Evolutionary conservation across 176 grass and related monocot genomes (phyloP).

Genomic region (Alopecurus myosuroides): DNA sequence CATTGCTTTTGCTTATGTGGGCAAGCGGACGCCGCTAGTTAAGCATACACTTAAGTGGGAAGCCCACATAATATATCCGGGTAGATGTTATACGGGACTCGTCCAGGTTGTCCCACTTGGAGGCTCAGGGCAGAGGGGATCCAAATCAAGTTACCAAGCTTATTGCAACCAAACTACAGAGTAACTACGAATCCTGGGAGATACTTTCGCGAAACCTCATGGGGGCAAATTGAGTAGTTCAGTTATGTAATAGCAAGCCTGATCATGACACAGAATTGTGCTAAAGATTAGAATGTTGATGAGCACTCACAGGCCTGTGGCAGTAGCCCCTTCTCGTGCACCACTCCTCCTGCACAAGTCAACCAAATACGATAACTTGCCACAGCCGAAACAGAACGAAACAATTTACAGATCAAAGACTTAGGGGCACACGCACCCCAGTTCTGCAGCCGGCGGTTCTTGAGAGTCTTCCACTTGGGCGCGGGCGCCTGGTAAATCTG

Average conservation of each 20-base stretch:
- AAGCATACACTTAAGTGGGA: no score
- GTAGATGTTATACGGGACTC: no score
- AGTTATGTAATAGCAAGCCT: not conserved
- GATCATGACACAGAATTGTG: not conserved
- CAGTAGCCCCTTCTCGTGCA: conserved; percentile 91
- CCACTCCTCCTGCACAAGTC: conserved; percentile 53
- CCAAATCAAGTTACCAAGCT: not conserved
- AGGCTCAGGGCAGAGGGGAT: not conserved
- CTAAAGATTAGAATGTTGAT: not conserved
- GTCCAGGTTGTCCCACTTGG: no score
- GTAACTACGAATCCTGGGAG: not conserved
- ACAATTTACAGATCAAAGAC: not conserved
- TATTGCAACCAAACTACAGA: not conserved
- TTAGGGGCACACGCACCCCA: conserved; percentile 49
- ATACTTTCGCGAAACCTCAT: not conserved
- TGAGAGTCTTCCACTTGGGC: conserved; percentile 81
- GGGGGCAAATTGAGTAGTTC: not conserved
- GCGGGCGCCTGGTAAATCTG: conserved; percentile 77
- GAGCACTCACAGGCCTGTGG: conserved; percentile 72
- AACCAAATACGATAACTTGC: not conserved
- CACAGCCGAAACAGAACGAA: not conserved
- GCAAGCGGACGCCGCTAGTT: no score
- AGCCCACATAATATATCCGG: no score
- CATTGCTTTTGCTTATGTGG: no score
- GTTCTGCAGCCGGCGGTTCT: conserved; percentile 87